phyloP scores from a whole-genome alignment of 2,329 filamentous ascomycete genomes.

The Paraphoma sp. region DNA sequence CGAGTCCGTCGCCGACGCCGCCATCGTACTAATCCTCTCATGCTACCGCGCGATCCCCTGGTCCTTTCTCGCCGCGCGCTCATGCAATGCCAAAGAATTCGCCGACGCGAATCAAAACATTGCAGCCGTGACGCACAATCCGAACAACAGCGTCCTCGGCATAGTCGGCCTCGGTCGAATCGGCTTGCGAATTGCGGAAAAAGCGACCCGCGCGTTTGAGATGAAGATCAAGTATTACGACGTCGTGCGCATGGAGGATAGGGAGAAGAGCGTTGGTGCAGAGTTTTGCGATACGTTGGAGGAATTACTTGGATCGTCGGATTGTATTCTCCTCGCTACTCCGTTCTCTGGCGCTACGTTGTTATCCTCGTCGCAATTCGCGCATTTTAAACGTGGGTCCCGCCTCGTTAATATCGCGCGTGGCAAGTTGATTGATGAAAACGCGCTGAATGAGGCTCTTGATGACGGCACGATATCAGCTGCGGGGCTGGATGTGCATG shows the following conservation, averaged over 20 bases:
- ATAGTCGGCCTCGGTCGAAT: constrained; percentile 73
- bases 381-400: constrained; percentile 60
- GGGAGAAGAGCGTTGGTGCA: constrained; percentile 59
- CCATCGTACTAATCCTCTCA: constrained; percentile 71
- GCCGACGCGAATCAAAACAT: constrained; percentile 65
- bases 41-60: constrained; percentile 73
- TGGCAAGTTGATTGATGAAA: constrained; percentile 70
- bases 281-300: constrained; percentile 60
- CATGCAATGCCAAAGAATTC: constrained; percentile 56
- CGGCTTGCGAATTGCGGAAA: constrained; percentile 60
- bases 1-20: constrained; percentile 76
- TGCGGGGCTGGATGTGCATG: constrained; percentile 70
- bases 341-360: constrained; percentile 60
- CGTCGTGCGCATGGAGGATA: constrained; percentile 56
- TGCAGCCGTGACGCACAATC: constrained; percentile 68
- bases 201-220: constrained; percentile 64
- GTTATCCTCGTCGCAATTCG: constrained; percentile 58
- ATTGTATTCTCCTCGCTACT: constrained; percentile 69
- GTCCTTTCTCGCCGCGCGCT: constrained; percentile 64
- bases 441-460: constrained; percentile 66
- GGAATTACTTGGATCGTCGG: constrained; percentile 59
- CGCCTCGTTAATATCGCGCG: constrained; percentile 72
- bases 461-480: constrained; percentile 58
- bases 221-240: constrained; percentile 73
- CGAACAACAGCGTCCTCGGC: constrained; percentile 66